Base-by-base conservation (phyloP, 331 rosid species). In the Rosa hybrid region DNA sequence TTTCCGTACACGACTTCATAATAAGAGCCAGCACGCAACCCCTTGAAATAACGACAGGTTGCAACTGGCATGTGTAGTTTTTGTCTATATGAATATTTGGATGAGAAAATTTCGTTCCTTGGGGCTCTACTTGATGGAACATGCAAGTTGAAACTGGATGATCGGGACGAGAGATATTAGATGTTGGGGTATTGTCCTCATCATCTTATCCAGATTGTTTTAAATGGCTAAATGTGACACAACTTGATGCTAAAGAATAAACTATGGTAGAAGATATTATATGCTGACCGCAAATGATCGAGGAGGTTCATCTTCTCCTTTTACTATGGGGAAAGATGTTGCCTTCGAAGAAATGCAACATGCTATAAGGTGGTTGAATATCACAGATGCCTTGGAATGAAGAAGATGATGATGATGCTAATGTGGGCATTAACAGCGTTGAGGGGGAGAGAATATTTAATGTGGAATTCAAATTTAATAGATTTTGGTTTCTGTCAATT, bases 1-100 rank as follows among this genome's bases (percentile, higher is more conserved):
- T 9, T 63, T 34, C 74, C 74, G 74, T 64, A 65, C 74, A 77
- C 50, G 80, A 6, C n/a, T 77, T 27, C 1, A 27, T 27, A 27
- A 27, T 27, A 27, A 27, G 30, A 27, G 30, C 30, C 2, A 27
- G 38, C 5, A 30, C 72, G 34, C 80, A 77, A 77, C 63, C 38
- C 20, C 1, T 13, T 11, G 12, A 45, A 7, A 27, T 5, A 65
- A 65, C 51, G 80, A 63, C 80, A 7, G 30, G 48, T 12, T 45
- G 48, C 73, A 46, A 64, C 80, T 30, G 18, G 71, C 23, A 5
- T 16, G 7, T 18, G n/a, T 6, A 17, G 20, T 25, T 27, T 48
- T 12, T 46, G 30, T 71, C 18, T 8, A 7, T 49, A 45, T 12
- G 23, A 65, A 8, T 4, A 11, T 13, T 63, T 30, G 18, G 68